Percentiles rank a stretch among this genome's conserved stretches.
phyloP scores from a whole-genome alignment of 2,329 filamentous ascomycete species.

The Xylaria sp. region DNA sequence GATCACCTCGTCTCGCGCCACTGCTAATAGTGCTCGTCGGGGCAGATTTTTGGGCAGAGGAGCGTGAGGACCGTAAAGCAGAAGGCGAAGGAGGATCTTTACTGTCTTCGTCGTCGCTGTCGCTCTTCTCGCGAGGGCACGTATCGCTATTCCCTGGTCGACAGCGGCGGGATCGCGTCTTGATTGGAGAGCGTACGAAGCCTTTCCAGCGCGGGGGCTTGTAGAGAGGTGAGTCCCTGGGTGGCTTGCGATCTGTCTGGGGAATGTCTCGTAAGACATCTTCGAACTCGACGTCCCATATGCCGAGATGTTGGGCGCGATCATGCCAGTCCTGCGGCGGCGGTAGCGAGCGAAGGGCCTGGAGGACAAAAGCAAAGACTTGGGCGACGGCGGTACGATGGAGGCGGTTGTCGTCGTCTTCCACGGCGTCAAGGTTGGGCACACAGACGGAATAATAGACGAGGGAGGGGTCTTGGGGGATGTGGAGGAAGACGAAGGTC shows the following conservation, averaged over 20 bases:
- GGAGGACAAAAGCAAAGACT: constrained; percentile 54
- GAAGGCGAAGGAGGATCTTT: constrained; percentile 25
- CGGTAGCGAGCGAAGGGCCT: constrained; percentile 48
- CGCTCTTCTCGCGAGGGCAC: constrained; percentile 2
- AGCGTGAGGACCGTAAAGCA: constrained; percentile 9
- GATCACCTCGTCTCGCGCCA: not conserved
- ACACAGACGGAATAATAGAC: constrained; percentile 52
- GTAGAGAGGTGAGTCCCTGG: constrained; percentile 16
- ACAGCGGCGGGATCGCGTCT: constrained; percentile 45
- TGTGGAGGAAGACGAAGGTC: constrained; percentile 15
- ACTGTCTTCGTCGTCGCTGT: constrained; percentile 24
- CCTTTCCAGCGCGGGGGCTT: constrained; percentile 45
- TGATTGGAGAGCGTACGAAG: constrained; percentile 49
- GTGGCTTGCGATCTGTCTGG: constrained; percentile 28
- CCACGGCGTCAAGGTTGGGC: constrained; percentile 45
- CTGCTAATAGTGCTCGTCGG: not conserved
- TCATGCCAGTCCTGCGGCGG: constrained; percentile 50
- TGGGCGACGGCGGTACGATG: constrained; percentile 54
- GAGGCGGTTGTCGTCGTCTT: constrained; percentile 51
- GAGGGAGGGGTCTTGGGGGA: constrained; percentile 40
- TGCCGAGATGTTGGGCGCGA: constrained; percentile 45
- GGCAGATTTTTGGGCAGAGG: not conserved
- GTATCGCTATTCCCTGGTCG: constrained; percentile 18
- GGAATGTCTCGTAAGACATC: constrained; percentile 36
- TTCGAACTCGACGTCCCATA: constrained; percentile 50